Evolutionary conservation across 2,329 filamentous ascomycete genomes (phyloP).

Genomic region (Fusarium paranaense): DNA sequence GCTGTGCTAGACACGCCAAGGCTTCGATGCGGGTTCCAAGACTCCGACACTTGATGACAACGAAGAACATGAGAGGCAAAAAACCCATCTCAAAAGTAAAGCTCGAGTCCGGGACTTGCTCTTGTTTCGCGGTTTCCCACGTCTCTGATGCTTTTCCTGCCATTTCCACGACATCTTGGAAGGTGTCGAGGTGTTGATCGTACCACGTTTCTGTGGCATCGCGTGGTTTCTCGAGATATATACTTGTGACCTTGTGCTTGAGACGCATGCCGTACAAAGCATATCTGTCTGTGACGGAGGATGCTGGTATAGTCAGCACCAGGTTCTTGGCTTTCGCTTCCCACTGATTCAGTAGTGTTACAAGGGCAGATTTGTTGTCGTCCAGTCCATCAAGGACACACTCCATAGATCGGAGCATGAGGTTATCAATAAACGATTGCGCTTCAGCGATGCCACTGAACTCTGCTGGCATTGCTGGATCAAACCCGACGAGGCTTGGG

Average conservation of each 20-base stretch:
- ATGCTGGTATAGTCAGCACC: not conserved
- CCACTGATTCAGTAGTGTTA: not conserved
- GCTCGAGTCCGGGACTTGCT: not conserved
- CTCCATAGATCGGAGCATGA: not conserved
- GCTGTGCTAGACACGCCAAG: not conserved
- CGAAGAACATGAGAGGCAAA: not conserved
- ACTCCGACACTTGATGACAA: not conserved
- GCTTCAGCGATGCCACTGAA: not conserved
- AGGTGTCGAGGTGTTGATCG: slow-evolving; percentile 2
- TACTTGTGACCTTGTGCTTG: slow-evolving; percentile 1
- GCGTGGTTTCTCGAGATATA: not conserved
- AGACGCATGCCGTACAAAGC: slow-evolving; percentile 7
- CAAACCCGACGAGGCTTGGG: not conserved
- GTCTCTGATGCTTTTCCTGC: not conserved
- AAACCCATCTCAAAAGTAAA: slow-evolving; percentile 20
- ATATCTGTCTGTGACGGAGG: not conserved
- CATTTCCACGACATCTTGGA: not conserved
- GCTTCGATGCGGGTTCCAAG: not conserved
- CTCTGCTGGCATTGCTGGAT: not conserved
- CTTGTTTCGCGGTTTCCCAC: not conserved
- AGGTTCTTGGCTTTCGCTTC: not conserved
- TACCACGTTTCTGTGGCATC: slow-evolving; percentile 9
- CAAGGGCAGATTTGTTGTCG: not conserved
- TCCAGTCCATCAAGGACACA: not conserved
- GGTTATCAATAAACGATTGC: not conserved